Base-by-base conservation (phyloP, 345 rosid species). In the Corchorus olitorius region DNA sequence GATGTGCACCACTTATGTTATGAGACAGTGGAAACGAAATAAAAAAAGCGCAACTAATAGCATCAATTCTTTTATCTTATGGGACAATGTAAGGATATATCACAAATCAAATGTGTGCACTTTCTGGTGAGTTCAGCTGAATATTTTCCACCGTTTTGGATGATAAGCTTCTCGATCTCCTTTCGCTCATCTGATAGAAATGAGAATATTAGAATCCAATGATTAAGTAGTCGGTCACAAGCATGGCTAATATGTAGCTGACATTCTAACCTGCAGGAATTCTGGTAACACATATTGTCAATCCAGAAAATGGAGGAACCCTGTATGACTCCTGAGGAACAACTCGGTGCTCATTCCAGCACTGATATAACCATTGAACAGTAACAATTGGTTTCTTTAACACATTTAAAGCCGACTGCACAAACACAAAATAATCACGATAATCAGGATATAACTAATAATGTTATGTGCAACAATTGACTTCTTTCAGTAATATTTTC, bases 281-380 rank as follows among this genome's bases (percentile, higher is more conserved):
- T 84, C 87, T 83, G n/a, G 99, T 91, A 75, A 96, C 97, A 75
- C 88, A 88, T 67, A 96, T 91, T 45, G 84, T 84, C 82, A 96
- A 86, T 77, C 99, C 99, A 77, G 85, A 82, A 81, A 96, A 96
- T 35, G 99, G 97, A 83, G 88, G 98, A 88, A 93, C 90, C 86
- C 85, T 89, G 86, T 83, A 89, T n/a, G 89, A 76, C 77, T 93
- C 98, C 77, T 87, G 97, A 73, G 99, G 92, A 80, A 95, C 98
- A 81, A 93, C 86, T 67, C 97, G 99, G 70, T 96, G 99, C 86
- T 96, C 99, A 76, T 39, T 88, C 92, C 94, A 91, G 78, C 99
- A 96, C 73, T 88, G 97, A 80, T 81, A 80, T 79, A 96, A 81
- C 99, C 99, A 96, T 75, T 86, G 86, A 70, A 89, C 70, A 74